These are phyloP conservation scores for Polytrichum commune DNA, from an alignment of 225 moss, liverwort and hornwort genomes.

Conservation along the genomic window DNA sequence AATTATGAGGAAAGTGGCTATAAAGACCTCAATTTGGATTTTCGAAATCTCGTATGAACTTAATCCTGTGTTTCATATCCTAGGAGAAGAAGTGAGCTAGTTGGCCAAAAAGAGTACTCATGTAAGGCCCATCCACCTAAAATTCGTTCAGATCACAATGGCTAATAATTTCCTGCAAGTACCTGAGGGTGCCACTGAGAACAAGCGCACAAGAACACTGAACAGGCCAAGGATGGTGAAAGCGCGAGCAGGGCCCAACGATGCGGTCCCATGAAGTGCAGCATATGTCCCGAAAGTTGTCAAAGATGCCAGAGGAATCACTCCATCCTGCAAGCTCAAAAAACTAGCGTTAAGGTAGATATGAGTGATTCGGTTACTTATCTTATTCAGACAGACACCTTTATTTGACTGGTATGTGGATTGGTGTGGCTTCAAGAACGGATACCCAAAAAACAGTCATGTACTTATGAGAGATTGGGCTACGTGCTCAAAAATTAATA, in stretches of 20 bases:
- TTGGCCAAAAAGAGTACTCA: not conserved
- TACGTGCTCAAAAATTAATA: too few species aligned
- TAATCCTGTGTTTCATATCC: not conserved
- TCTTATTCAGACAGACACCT: not conserved
- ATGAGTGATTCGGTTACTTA: not conserved
- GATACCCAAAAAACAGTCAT: too few species aligned
- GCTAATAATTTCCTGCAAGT: not conserved
- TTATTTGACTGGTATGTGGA: not conserved
- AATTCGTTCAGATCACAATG: too few species aligned
- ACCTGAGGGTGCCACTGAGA: slow-evolving; percentile 29
- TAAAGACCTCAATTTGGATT: too few species aligned
- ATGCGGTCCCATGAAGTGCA: slow-evolving; percentile 14
- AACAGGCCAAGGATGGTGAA: slow-evolving; percentile 46
- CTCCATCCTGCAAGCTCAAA: slow-evolving; percentile 24
- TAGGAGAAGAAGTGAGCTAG: not conserved
- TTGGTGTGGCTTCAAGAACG: too few species aligned
- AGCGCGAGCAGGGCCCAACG: slow-evolving; percentile 18
- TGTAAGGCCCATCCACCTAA: not conserved
- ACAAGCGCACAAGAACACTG: slow-evolving; percentile 34
- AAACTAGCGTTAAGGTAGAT: not conserved
- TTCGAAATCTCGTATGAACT: not conserved
- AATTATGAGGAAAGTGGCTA: too few species aligned
- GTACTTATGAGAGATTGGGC: not conserved
- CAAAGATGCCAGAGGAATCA: slow-evolving; percentile 33
- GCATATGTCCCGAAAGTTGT: slow-evolving; percentile 38